Base-by-base conservation (phyloP, 352 stramenopile genomes). In the Globisporangium apiculatum region DNA sequence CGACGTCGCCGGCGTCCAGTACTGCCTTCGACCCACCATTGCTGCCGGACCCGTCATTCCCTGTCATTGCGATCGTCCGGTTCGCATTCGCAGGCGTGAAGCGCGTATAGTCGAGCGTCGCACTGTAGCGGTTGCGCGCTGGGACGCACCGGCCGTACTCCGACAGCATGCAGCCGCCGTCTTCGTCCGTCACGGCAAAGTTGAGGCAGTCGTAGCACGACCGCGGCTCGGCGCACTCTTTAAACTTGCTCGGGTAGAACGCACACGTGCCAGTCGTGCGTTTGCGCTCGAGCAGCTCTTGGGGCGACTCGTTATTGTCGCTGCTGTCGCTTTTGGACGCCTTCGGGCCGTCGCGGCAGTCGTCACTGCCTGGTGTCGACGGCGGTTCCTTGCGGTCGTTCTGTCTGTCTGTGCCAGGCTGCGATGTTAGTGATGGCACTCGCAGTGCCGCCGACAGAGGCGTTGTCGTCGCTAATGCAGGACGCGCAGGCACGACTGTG, bases 151-250 rank as follows among this genome's bases (percentile, higher is more conserved):
- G 52, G 5, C 61, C 61, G 40, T 51, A 65, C 17, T 63, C 50
- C 48, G 65, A 77, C 14, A 82, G 57, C 57, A 79, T 75, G 48
- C 73, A 82, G 3, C 72, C 70, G 5, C 56, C 47, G 14, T 68
- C 46, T 42, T 77, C 71, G 50, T 50, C 59, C 10, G 58, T 58
- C 43, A 82, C 64, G 43, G 69, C 65, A 57, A 74, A 79, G 45
- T 82, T 82, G 14, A 82, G 66, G 51, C 73, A 82, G 53, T 82
- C 73, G 60, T 70, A 82, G 63, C 73, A 82, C 43, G 62, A 72
- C 5, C 73, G 70, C 53, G 70, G 73, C 3, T 75, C 58, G 36
- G 73, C 62, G 47, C 72, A 81, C 48, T 61, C 55, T 37, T 75
- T 74, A 43, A 52, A 58, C 41, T 75, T 62, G 55, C 61, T 68